phyloP scores from a whole-genome alignment of 2,329 filamentous ascomycete genomes.

The Epichloe festucae region DNA sequence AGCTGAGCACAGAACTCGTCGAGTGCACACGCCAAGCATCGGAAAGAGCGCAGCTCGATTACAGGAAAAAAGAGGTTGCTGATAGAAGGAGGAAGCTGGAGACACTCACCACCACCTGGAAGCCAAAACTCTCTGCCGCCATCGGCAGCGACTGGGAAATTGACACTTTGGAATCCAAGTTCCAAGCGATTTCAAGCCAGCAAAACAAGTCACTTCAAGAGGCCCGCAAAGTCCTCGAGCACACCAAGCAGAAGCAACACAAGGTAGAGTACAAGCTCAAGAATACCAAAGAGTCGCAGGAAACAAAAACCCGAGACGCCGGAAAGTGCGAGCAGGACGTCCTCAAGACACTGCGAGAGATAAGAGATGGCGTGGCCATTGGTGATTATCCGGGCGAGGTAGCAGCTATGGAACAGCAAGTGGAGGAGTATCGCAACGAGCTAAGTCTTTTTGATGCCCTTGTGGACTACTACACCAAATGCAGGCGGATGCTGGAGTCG shows the following conservation, averaged over 20 bases:
- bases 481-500: conserved; percentile 50
- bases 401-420: conserved; percentile 39
- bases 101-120: conserved; percentile 65
- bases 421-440: conserved; percentile 49
- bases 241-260: conserved; percentile 57
- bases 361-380: conserved; percentile 32
- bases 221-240: conserved; percentile 58
- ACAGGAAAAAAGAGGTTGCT: conserved; percentile 66
- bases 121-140: conserved; percentile 51
- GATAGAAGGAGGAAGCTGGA: conserved; percentile 63
- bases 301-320: conserved; percentile 50
- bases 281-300: conserved; percentile 48
- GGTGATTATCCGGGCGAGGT: conserved; percentile 43
- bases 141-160: conserved; percentile 56
- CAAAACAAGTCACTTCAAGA: conserved; percentile 47
- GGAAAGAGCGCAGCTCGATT: conserved; percentile 73
- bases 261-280: conserved; percentile 64
- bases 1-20: conserved; percentile 65
- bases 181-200: conserved; percentile 47
- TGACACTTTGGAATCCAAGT: conserved; percentile 56
- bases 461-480: conserved; percentile 58
- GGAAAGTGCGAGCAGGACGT: conserved; percentile 47
- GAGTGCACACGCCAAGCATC: conserved; percentile 70
- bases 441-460: conserved; percentile 56
- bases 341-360: conserved; percentile 31